Evolutionary conservation across 345 rosid genomes (phyloP).

Genomic region (Eucalyptus grandis): DNA sequence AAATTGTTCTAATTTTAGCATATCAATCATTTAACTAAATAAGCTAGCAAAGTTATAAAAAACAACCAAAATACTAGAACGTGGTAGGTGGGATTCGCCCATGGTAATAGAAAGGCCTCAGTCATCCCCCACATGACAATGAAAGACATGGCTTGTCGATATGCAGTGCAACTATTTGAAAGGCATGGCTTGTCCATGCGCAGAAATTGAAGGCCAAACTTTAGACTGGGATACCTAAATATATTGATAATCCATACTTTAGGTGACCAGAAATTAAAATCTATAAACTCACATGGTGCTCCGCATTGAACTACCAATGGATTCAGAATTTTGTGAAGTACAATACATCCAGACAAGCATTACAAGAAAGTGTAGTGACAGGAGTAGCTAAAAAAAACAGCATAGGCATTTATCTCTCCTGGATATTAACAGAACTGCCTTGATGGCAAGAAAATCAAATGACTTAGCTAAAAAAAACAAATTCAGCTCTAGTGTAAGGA

Average conservation of each 20-base stretch:
- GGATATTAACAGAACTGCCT: not conserved
- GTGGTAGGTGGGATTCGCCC: not conserved
- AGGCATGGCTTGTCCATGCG: not conserved
- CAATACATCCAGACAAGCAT: not conserved
- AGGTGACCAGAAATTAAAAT: not conserved
- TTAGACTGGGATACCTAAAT: not conserved
- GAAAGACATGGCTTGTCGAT: not conserved
- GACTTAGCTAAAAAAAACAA: not conserved
- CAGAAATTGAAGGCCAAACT: not conserved
- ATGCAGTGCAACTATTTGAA: not conserved
- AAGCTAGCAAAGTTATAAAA: not conserved
- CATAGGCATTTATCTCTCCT: not conserved
- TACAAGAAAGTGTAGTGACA: not conserved
- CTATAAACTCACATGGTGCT: not conserved
- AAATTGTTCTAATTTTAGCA: not conserved
- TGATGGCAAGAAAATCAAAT: not conserved
- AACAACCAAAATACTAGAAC: not conserved
- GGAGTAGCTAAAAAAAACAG: not conserved
- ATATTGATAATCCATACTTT: not conserved
- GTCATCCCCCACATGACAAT: not conserved
- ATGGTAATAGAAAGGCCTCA: not conserved
- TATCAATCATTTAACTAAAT: not conserved
- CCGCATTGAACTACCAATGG: not conserved
- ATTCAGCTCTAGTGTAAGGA: not conserved
- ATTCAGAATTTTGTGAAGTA: not conserved